Conservation (phyloP, 805 yeast species). For the Spathaspora girioi region DNA sequence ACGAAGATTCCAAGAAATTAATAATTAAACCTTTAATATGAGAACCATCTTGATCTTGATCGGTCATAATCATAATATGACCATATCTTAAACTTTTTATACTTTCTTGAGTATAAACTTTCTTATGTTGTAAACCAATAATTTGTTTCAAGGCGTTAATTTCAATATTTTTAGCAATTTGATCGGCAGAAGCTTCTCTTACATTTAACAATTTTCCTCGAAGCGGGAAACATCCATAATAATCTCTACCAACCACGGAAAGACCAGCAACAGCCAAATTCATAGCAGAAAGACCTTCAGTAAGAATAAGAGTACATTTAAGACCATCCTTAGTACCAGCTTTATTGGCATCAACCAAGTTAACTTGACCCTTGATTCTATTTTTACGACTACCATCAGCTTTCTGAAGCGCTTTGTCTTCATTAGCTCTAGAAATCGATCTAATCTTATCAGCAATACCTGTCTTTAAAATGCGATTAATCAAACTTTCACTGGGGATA, state of each 20-base stretch:
- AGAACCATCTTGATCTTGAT: slow-evolving; percentile 99
- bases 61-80: slow-evolving; percentile 98
- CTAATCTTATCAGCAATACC: slow-evolving; percentile 68
- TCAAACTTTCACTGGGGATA: slow-evolving; percentile 71
- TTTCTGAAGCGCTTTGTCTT: slow-evolving; percentile 80
- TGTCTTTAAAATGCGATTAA: slow-evolving; percentile 66
- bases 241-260: slow-evolving; percentile 92
- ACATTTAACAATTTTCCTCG: slow-evolving; percentile 95
- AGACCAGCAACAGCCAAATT: slow-evolving; percentile 90
- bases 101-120: slow-evolving; percentile 60
- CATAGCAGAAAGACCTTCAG: slow-evolving; percentile 97
- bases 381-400: slow-evolving; percentile 83
- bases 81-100: slow-evolving; percentile 83
- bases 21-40: slow-evolving; percentile 95
- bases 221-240: slow-evolving; percentile 91
- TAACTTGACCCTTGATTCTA: slow-evolving; percentile 84
- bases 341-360: slow-evolving; percentile 90
- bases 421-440: slow-evolving; percentile 83
- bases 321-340: slow-evolving; percentile 94
- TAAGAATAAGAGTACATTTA: slow-evolving; percentile 86
- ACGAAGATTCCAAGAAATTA: slow-evolving; percentile 87
- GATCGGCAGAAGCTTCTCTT: slow-evolving; percentile 96
- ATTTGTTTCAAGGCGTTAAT: slow-evolving; percentile 94
- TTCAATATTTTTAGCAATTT: slow-evolving; percentile 87
- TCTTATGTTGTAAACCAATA: slow-evolving; percentile 92